Conservation (phyloP, 2,329 filamentous ascomycete genomes). For the Endocalyx cinctus region DNA sequence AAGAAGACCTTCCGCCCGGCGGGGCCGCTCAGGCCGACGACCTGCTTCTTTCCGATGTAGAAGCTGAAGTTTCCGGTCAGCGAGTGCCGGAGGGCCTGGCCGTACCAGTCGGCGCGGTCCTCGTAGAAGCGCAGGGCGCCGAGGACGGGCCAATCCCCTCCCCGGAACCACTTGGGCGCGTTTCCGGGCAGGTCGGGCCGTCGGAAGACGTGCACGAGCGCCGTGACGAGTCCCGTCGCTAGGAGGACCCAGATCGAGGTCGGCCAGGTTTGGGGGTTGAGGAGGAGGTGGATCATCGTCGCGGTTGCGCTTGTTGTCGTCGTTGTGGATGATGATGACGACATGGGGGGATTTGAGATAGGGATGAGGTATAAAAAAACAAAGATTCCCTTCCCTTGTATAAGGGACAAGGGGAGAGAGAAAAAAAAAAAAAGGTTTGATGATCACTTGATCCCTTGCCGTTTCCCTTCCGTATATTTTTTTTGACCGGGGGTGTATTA, state of each 20-base stretch:
- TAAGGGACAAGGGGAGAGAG: no score
- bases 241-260: slow-evolving; percentile 17
- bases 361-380: no score
- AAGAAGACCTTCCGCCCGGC: slow-evolving; percentile 41
- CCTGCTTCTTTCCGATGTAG: slow-evolving; percentile 39
- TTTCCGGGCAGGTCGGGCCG: slow-evolving; percentile 19
- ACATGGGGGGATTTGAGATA: no score
- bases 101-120: slow-evolving; percentile 37
- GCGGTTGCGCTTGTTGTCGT: neutral
- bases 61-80: slow-evolving; percentile 45
- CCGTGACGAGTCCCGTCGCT: slow-evolving; percentile 10
- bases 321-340: no score
- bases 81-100: slow-evolving; percentile 23
- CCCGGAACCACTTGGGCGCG: slow-evolving; percentile 20
- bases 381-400: no score
- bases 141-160: slow-evolving; percentile 32
- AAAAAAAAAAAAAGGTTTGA: no score
- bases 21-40: slow-evolving; percentile 39
- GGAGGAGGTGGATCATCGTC: neutral
- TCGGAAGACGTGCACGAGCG: slow-evolving; percentile 16
- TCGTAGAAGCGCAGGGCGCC: slow-evolving; percentile 41
- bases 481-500: no score
- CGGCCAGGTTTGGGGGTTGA: slow-evolving; percentile 13
- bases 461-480: no score
- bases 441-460: no score